Conservation (phyloP, 148 eudicot genomes). For the Agrostemma githago region DNA sequence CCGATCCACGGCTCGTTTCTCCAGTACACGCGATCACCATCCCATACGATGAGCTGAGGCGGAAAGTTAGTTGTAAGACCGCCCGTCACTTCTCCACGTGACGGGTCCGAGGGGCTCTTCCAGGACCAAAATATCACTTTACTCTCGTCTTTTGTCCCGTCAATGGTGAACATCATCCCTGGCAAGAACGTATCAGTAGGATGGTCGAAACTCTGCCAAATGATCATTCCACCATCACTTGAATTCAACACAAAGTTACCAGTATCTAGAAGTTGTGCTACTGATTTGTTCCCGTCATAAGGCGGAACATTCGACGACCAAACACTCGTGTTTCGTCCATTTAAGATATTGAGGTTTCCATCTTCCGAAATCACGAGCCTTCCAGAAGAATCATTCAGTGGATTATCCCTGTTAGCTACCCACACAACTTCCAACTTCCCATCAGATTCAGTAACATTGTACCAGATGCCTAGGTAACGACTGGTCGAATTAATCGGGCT, state of each 20-base stretch:
- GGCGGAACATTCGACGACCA: slow-evolving; percentile 32
- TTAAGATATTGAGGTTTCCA: slow-evolving; percentile 33
- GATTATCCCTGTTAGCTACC: slow-evolving; percentile 48
- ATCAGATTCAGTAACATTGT: slow-evolving; percentile 4
- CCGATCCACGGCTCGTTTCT: slow-evolving; percentile 44
- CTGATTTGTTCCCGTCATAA: background rate
- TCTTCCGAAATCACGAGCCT: slow-evolving; percentile 17
- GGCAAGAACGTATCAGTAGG: slow-evolving; percentile 27
- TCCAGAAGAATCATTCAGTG: slow-evolving; percentile 32
- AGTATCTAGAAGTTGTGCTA: slow-evolving; percentile 31
- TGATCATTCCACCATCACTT: slow-evolving; percentile 5
- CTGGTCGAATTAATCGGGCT: slow-evolving; percentile 25
- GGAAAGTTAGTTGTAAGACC: slow-evolving; percentile 14
- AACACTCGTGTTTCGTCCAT: slow-evolving; percentile 17
- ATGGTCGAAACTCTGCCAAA: slow-evolving; percentile 36
- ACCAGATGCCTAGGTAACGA: slow-evolving; percentile 42
- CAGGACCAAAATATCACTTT: slow-evolving; percentile 19
- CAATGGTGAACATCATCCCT: slow-evolving; percentile 13
- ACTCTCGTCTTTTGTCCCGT: background rate
- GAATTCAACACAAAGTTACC: slow-evolving; percentile 35
- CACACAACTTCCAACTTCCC: slow-evolving; percentile 26
- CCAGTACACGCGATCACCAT: slow-evolving; percentile 25
- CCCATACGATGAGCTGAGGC: slow-evolving; percentile 27
- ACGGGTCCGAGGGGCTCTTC: slow-evolving; percentile 39
- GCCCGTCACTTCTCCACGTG: slow-evolving; percentile 28